phyloP scores from a whole-genome alignment of 805 yeast genomes.

The Ogataea naganishii region DNA sequence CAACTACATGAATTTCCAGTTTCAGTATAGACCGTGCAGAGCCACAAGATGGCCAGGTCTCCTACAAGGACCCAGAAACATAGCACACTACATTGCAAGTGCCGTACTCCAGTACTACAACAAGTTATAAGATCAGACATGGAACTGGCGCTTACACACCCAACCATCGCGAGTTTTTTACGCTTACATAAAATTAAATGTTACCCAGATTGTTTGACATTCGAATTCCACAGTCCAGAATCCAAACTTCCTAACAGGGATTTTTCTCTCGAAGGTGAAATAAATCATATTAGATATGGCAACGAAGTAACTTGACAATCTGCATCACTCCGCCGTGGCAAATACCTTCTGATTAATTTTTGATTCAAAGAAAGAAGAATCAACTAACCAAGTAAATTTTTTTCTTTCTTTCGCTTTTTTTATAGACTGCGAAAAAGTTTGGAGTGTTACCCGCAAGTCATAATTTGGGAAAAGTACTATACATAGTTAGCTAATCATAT shows the following conservation, averaged over 20 bases:
- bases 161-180: no score
- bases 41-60: no score
- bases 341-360: slow-evolving; percentile 49
- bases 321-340: slow-evolving; percentile 64
- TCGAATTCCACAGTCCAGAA: slow-evolving; percentile 44
- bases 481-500: slow-evolving; percentile 2
- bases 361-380: slow-evolving; percentile 35
- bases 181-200: no score
- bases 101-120: no score
- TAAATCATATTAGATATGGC: slow-evolving; percentile 39
- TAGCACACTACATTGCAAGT: no score
- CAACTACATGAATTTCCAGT: no score
- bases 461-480: neutral
- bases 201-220: slow-evolving; percentile 47
- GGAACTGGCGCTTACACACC: no score
- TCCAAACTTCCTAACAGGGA: slow-evolving; percentile 56
- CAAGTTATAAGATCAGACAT: no score
- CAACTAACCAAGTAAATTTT: slow-evolving; percentile 2
- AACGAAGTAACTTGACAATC: slow-evolving; percentile 55
- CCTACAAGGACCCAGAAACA: no score
- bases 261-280: slow-evolving; percentile 42
- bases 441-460: neutral
- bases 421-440: neutral
- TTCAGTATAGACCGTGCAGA: no score
- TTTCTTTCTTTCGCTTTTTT: slow-evolving; percentile 2